phyloP scores from a whole-genome alignment of 208 protist genomes.

The Crithidia mellificae region DNA sequence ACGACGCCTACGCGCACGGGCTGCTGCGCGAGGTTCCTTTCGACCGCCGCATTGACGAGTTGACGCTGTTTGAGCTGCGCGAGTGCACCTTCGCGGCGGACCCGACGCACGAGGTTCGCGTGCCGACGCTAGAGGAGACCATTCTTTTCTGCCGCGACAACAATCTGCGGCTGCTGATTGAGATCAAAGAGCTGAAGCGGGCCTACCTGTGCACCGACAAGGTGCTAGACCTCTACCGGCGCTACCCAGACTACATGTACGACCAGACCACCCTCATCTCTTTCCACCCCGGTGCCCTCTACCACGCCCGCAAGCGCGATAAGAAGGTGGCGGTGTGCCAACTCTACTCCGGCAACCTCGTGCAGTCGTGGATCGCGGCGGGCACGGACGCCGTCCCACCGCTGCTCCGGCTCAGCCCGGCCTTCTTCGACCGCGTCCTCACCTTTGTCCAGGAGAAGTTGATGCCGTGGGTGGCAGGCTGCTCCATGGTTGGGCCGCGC shows the following conservation, averaged over 20 bases:
- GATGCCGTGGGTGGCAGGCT: constrained; percentile 74
- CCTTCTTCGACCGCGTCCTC: constrained; percentile 48
- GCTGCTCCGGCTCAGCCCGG: constrained; percentile 53
- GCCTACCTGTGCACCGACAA: constrained; percentile 69
- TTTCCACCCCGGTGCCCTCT: constrained; percentile 72
- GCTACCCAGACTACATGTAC: constrained; percentile 89
- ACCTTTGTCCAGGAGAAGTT: constrained; percentile 56
- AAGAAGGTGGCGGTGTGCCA: constrained; percentile 73
- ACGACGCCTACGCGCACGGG: constrained; percentile 62
- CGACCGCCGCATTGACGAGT: constrained; percentile 62
- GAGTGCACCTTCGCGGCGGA: constrained; percentile 60
- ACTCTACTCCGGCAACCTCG: constrained; percentile 53
- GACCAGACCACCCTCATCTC: constrained; percentile 86
- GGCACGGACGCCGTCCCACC: constrained; percentile 34
- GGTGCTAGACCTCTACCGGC: constrained; percentile 76
- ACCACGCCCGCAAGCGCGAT: constrained; percentile 70
- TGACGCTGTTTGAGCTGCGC: constrained; percentile 78
- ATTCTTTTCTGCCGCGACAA: constrained; percentile 79
- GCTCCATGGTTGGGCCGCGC: constrained; percentile 76
- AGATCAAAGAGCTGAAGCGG: constrained; percentile 77
- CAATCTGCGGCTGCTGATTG: constrained; percentile 83
- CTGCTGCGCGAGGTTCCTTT: constrained; percentile 48
- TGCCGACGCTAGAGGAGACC: constrained; percentile 87
- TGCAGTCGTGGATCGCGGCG: constrained; percentile 39
- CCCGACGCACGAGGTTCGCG: constrained; percentile 64